Percentiles rank a stretch among this genome's conserved stretches.
Conservation (phyloP, 345 rosid genomes). For the Sonneratia caseolaris region DNA sequence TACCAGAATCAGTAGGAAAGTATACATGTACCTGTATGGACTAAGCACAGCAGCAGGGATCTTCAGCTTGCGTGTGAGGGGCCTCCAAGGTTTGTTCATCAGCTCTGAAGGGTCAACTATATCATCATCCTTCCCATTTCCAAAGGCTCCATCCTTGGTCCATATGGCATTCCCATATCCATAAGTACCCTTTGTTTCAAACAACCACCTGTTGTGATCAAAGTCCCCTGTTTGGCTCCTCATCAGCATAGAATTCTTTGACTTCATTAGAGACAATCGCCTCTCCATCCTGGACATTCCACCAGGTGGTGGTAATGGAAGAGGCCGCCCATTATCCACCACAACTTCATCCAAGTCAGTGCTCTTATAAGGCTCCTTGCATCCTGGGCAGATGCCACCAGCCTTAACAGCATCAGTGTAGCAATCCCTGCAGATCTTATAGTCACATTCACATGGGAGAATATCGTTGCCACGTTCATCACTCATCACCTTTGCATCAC, state of each 20-base stretch:
- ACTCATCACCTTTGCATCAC: constrained; percentile 92
- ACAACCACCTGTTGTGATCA: constrained; percentile 90
- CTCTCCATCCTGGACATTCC: constrained; percentile 81
- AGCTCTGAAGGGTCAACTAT: constrained; percentile 54
- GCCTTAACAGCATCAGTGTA: constrained; percentile 83
- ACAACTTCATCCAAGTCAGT: constrained; percentile 59
- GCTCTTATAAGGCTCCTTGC: constrained; percentile 78
- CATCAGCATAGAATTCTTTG: constrained; percentile 68
- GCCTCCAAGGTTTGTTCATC: constrained; percentile 93
- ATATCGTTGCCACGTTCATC: constrained; percentile 83
- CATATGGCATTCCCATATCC: constrained; percentile 97
- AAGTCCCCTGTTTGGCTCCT: constrained; percentile 96
- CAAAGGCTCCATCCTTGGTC: constrained; percentile 85
- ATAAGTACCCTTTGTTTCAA: constrained; percentile 83
- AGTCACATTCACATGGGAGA: constrained; percentile 96
- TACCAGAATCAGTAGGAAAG: background rate
- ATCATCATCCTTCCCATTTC: constrained; percentile 42
- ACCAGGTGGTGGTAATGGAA: constrained; percentile 40
- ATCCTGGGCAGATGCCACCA: constrained; percentile 82
- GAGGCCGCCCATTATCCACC: constrained; percentile 46
- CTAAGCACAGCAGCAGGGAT: constrained; percentile 92
- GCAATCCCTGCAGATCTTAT: constrained; percentile 87
- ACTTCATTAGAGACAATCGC: constrained; percentile 88
- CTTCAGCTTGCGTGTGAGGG: constrained; percentile 81
- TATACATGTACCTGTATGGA: constrained; percentile 62